Percentiles rank a stretch among this genome's conserved stretches.
These are phyloP conservation scores for Cladosporium sp. DNA, from an alignment of 2,329 filamentous ascomycete species.

Conservation along the genomic window DNA sequence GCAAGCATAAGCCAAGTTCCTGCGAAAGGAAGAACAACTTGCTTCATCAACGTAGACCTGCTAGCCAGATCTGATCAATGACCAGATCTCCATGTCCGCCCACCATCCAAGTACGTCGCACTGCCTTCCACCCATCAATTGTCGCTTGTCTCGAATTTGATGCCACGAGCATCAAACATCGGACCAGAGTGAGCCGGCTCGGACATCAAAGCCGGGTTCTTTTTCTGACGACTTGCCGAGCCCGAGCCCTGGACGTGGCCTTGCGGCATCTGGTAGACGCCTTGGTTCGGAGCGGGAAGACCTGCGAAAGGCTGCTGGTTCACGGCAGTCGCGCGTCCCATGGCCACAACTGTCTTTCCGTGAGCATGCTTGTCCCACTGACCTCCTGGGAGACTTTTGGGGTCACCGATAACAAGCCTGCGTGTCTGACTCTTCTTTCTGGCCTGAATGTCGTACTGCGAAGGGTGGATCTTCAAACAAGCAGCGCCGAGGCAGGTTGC, in stretches of 20 bases:
- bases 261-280: not conserved
- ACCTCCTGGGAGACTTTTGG: not conserved
- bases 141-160: not conserved
- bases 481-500: not conserved
- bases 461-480: slow-evolving; percentile 11
- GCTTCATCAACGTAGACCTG: not conserved
- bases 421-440: not conserved
- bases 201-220: not conserved
- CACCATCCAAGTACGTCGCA: not conserved
- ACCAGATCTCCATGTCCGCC: not conserved
- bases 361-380: not conserved
- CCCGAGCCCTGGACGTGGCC: not conserved
- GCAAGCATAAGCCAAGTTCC: not conserved
- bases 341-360: not conserved
- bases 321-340: not conserved
- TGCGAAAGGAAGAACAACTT: not conserved
- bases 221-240: too few relatives aligned
- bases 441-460: slow-evolving; percentile 3
- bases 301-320: not conserved
- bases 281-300: not conserved
- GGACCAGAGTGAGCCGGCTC: not conserved
- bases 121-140: not conserved
- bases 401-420: not conserved
- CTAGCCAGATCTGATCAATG: not conserved
- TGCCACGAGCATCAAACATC: not conserved